Conservation (phyloP, 768 basidiomycete species). For the Hericium erinaceus region DNA sequence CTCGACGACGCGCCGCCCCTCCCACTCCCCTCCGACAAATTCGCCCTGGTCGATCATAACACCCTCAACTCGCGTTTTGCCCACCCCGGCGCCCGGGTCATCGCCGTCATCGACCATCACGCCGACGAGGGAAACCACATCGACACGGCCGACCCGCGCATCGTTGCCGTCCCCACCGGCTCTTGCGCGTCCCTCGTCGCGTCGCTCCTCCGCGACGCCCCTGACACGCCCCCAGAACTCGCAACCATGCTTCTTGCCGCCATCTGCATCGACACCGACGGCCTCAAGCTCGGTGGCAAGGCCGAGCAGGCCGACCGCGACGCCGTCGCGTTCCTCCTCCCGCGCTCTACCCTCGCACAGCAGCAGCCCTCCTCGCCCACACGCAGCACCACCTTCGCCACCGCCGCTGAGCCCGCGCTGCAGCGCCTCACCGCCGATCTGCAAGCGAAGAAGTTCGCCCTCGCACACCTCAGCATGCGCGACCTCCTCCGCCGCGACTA, state of each 20-base stretch:
- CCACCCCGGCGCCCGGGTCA: slow-evolving; percentile 31
- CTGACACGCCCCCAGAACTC: slow-evolving; percentile 9
- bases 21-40: slow-evolving; percentile 31
- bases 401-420: slow-evolving; percentile 31
- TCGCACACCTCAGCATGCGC: slow-evolving; percentile 55
- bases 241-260: slow-evolving; percentile 38
- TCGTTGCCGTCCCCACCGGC: slow-evolving; percentile 56
- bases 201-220: slow-evolving; percentile 14
- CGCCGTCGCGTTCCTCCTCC: slow-evolving; percentile 56
- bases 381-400: slow-evolving; percentile 32
- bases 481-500: slow-evolving; percentile 93
- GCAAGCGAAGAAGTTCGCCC: slow-evolving; percentile 49
- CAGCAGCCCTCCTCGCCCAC: background rate
- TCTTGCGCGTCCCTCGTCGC: slow-evolving; percentile 71
- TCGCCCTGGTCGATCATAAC: slow-evolving; percentile 92
- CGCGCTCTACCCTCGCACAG: slow-evolving; percentile 18
- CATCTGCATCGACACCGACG: slow-evolving; percentile 82
- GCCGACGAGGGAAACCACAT: slow-evolving; percentile 68
- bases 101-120: slow-evolving; percentile 86
- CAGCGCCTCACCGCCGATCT: slow-evolving; percentile 41
- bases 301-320: slow-evolving; percentile 54
- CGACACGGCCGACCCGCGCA: slow-evolving; percentile 49
- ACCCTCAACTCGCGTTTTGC: slow-evolving; percentile 39
- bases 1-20: slow-evolving; percentile 44
- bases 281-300: slow-evolving; percentile 71